Evolutionary conservation across 139 green algal genomes (phyloP).

Genomic region (Chlamydomonas sp.): DNA sequence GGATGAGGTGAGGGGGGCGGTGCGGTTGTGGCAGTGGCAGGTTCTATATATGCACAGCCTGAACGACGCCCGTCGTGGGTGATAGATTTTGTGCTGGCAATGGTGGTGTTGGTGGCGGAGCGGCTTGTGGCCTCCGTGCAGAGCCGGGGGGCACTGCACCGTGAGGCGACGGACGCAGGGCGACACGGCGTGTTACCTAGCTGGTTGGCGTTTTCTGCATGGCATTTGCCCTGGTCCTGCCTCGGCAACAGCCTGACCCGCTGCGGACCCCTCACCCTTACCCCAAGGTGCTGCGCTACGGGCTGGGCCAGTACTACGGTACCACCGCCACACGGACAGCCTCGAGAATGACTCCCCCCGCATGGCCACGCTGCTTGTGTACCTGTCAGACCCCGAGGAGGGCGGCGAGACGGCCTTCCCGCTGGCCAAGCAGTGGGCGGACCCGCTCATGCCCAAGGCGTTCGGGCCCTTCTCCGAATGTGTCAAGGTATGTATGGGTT

Average conservation of each 20-base stretch:
- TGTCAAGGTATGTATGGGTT: conserved; percentile 10
- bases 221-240: no score
- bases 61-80: no score
- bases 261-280: background rate
- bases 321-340: conserved; percentile 76
- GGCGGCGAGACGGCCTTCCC: conserved; percentile 69
- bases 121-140: no score
- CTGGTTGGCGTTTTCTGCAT: no score
- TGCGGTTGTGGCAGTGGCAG: no score
- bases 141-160: no score
- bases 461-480: conserved; percentile 59
- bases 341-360: conserved; percentile 66
- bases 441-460: conserved; percentile 31
- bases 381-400: conserved; percentile 57
- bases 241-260: background rate
- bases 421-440: conserved; percentile 55
- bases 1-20: no score
- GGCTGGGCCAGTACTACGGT: conserved; percentile 80
- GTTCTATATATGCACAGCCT: no score
- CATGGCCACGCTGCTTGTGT: conserved; percentile 84
- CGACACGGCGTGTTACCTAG: no score
- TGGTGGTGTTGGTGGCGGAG: no score
- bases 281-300: conserved; percentile 77
- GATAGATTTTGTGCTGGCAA: no score
- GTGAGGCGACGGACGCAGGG: no score